Evolutionary conservation across 208 protist genomes (phyloP), one percentile per base, ranked within the genome.

Genomic region (Wallacemonas collosoma): DNA sequence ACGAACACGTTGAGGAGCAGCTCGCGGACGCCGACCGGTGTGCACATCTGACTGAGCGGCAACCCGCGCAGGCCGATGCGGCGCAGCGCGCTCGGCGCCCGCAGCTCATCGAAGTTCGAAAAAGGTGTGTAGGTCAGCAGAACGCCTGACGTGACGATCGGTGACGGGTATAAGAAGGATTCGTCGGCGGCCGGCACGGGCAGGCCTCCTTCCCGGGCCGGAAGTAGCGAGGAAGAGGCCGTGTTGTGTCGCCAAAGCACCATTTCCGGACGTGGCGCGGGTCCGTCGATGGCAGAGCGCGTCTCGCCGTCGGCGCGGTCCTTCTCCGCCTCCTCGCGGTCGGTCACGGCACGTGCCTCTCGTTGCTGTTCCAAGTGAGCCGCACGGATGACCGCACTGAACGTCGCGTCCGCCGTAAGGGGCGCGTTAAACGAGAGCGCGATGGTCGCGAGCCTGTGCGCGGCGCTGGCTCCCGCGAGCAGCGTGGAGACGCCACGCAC

Each of bases 1-100:
- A 91, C 91, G 65, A 95, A 89, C 40, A 92, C 53, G 69, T 90
- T 92, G 14, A 90, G 75, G 64, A 95, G 81, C 70, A 95, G 69
- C 60, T 91, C 85, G 26, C 87, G 85, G 64, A 82, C 89, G 15
- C 86, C 85, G 35, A 80, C 66, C 15, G 87, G 83, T 15, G 79
- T 85, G 72, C 87, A 91, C 2, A 81, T 54, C 47, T 81, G 83
- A 35, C 82, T 84, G 7, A 95, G 75, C 50, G 87, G 83, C n/a
- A 93, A 80, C 57, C 79, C 65, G 53, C 80, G 62, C 41, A 93
- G 65, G 14, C 79, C 78, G 45, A 95, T 40, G 50, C 64, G 78
- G 17, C 58, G 54, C 35, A 94, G 61, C 14, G 73, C 70, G 56
- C 75, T 81, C 26, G 83, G 75, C 15, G 81, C 60, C 8, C 77